Percentiles rank a stretch among this genome's conserved stretches.
Evolutionary conservation across 169 alveolate genomes (phyloP).

Genomic region (Cystoisospora suis): DNA sequence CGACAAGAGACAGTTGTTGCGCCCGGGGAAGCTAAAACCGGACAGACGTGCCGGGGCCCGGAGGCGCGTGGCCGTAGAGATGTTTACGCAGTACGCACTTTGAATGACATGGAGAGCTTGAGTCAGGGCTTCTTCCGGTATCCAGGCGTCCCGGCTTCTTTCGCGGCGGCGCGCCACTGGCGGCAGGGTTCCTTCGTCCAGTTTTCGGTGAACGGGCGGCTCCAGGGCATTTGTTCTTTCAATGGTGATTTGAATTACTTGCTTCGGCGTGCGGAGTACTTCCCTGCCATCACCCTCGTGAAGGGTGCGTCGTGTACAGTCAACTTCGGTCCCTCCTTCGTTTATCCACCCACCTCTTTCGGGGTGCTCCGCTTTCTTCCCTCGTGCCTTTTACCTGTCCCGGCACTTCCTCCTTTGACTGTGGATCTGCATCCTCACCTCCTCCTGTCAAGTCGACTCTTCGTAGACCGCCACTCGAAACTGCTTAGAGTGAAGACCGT

Average conservation of each 20-base stretch:
- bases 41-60: neutral
- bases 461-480: conserved; percentile 26
- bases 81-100: conserved; percentile 23
- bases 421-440: conserved; percentile 41
- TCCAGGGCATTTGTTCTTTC: conserved; percentile 27
- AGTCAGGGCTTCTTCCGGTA: conserved; percentile 61
- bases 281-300: conserved; percentile 55
- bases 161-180: neutral
- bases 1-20: neutral
- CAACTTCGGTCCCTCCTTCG: conserved; percentile 60
- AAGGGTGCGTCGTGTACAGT: conserved; percentile 49
- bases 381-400: conserved; percentile 65
- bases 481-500: conserved; percentile 49
- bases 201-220: conserved; percentile 45
- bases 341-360: conserved; percentile 26
- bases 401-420: conserved; percentile 58
- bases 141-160: conserved; percentile 1
- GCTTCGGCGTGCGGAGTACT: conserved; percentile 45
- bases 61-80: neutral
- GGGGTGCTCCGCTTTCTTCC: conserved; percentile 37
- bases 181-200: conserved; percentile 44
- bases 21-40: neutral
- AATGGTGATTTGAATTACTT: neutral
- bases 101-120: conserved; percentile 44
- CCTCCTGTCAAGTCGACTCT: conserved; percentile 26